Conservation (phyloP, 345 rosid genomes). For the Cardamine occulta region DNA sequence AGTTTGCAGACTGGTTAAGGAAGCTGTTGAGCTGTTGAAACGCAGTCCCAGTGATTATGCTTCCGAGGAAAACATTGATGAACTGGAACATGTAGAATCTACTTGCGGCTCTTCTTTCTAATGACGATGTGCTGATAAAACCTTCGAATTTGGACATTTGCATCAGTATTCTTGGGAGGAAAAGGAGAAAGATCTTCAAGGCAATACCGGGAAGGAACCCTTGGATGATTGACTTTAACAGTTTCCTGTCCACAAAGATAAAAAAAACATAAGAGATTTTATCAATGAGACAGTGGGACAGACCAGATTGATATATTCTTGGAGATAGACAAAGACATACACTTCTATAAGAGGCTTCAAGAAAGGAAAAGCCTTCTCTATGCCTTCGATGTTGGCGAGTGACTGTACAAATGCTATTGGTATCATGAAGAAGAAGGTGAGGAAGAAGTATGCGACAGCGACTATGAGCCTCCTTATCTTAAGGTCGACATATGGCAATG, state of each 20-base stretch:
- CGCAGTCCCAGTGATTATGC: conserved; percentile 92
- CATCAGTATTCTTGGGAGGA: conserved; percentile 90
- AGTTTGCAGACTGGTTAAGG: conserved; percentile 79
- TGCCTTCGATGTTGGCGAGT: conserved; percentile 89
- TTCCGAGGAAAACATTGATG: conserved; percentile 93
- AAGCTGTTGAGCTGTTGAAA: conserved; percentile 87
- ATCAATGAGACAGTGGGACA: background rate
- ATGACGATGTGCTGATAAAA: conserved; percentile 62
- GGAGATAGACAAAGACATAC: conserved; percentile 46
- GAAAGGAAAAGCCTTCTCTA: conserved; percentile 88
- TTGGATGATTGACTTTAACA: conserved; percentile 81
- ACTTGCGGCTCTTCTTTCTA: conserved; percentile 89
- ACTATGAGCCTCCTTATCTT: conserved; percentile 70
- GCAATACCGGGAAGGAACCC: conserved; percentile 98
- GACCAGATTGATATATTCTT: background rate
- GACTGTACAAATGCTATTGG: conserved; percentile 94
- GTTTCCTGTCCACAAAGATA: conserved; percentile 53
- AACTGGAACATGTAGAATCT: conserved; percentile 85
- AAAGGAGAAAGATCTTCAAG: conserved; percentile 82
- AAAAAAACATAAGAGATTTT: background rate
- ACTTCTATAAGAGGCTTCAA: conserved; percentile 75
- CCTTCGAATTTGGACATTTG: conserved; percentile 97
- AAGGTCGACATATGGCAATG: conserved; percentile 86
- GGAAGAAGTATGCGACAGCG: conserved; percentile 78
- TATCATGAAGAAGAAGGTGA: conserved; percentile 96